These are phyloP conservation scores for Thielaviopsis musarum DNA, from an alignment of 2,329 filamentous ascomycete genomes.

Conservation along the genomic window DNA sequence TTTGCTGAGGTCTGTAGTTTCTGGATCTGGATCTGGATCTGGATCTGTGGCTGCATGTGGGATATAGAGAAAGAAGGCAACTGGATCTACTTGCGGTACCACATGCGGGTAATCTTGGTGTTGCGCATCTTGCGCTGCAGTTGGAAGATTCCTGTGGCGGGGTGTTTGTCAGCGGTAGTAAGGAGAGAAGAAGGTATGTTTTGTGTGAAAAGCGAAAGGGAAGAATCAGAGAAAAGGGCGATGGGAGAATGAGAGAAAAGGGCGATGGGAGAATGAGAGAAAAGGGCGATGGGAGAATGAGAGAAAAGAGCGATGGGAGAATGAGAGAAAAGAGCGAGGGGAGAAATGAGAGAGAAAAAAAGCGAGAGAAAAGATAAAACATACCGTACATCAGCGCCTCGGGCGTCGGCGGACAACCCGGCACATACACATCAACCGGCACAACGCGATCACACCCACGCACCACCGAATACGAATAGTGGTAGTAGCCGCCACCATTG, in stretches of 20 bases:
- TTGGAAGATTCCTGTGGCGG: conserved; percentile 40
- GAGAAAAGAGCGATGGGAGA: not conserved
- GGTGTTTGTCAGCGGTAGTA: too few relatives aligned
- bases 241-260: too few relatives aligned
- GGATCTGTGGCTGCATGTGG: not conserved
- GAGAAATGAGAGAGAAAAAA: not conserved
- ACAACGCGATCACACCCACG: conserved; percentile 62
- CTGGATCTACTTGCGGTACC: conserved; percentile 35
- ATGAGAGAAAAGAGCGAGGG: not conserved
- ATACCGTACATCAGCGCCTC: conserved; percentile 46
- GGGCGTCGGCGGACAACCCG: conserved; percentile 49
- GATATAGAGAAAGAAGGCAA: not conserved
- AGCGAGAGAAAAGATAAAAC: not conserved
- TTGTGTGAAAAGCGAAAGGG: too few relatives aligned
- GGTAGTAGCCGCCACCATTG: conserved; percentile 74
- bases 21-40: not conserved
- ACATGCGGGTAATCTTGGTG: conserved; percentile 37
- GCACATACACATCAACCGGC: conserved; percentile 66
- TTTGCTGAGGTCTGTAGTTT: not conserved
- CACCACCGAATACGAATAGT: conserved; percentile 67
- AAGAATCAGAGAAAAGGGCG: too few relatives aligned
- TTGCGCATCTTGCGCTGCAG: conserved; percentile 60
- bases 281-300: not conserved
- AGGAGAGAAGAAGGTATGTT: not conserved
- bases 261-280: not conserved